Evolutionary conservation across 129 eudicot genomes (phyloP), one percentile per base, ranked within the genome.

Genomic region (Artemisia tridentata): DNA sequence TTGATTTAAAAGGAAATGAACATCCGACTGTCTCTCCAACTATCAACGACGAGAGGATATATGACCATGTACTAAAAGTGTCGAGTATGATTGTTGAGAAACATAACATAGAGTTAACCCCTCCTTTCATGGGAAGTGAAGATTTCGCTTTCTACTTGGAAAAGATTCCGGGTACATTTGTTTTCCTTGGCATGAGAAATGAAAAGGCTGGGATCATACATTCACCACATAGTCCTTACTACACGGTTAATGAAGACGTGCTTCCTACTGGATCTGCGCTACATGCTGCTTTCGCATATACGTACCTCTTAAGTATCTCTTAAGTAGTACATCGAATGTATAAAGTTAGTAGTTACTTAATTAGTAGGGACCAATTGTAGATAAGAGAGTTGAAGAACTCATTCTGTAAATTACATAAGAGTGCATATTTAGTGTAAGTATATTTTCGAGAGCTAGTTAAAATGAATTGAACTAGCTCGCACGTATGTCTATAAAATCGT

Each of bases 251-350:
- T 61, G 96, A 89, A 58, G 86, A 81, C 50, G 87, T 84, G 29
- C 88, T 89, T 65, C 81, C 92, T 11, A 78, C 71, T 17, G 96
- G 96, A 53, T 90, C 96, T 23, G 84, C 89, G 20, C 72, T 86
- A 8, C 96, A 89, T 77, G 86, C 89, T 50, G 46, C 87, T 57
- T 89, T 89, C 18, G 96, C 96, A 0, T 70, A 69, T 68, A 64
- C 96, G 6, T 88, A 80, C 72, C 83, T 88, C 3, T 17, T 75
- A 41, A 77, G 75, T n/a, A n/a, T n/a, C n/a, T n/a, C n/a, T n/a
- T n/a, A n/a, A n/a, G n/a, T n/a, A n/a, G n/a, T 34, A 18, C 67
- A 11, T 51, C 79, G 0, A 73, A 15, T 38, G 45, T 38, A 7
- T 7, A 38, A 38, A 6, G 45, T 38, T 7, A 6, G 45, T 38